Evolutionary conservation across 2,329 filamentous ascomycete genomes (phyloP), one percentile per base, ranked within the genome.

Genomic region (Seiridium unicorne): DNA sequence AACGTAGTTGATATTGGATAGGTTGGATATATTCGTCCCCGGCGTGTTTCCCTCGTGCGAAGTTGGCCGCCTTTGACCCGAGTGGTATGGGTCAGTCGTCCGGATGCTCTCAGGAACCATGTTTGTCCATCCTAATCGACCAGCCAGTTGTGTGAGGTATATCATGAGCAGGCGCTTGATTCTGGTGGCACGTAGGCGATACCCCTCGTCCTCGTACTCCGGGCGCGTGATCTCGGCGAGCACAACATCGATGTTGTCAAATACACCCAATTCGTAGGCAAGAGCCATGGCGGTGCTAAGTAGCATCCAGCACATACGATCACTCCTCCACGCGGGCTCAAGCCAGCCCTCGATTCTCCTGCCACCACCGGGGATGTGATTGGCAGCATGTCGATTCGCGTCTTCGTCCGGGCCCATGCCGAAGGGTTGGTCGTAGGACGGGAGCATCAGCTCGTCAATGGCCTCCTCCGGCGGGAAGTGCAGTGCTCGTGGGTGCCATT

Each of bases 281-380:
- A 98, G 80, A 1, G 93, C 91, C 79, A 94, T 91, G 11, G 92
- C 93, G 44, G 93, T 96, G 70, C 92, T 96, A 36, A 98, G 83
- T 11, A 98, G 80, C 92, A 97, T 97, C 94, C 94, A 97, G 71
- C 92, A 96, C 91, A 97, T 96, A 58, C 93, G 90, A 70, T 97
- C 94, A 64, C 90, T 92, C 67, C 94, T 85, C 92, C 94, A 97
- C 7, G 92, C 94, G 2, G 95, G 95, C 73, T 99, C 95, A 3
- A 98, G 85, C 92, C 95, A 98, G 72, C 92, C 94, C 71, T 97
- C 93, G 64, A 97, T 95, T 35, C 93, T 83, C 72, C 91, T 89
- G 8, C 92, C 92, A 49, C 92, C 91, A 26, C 92, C 84, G 36
- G 83, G 84, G 61, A 74, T 72, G 5, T 76, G 76, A 57, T 78